A percentile compares a stretch with the other conserved stretches of the same genome.
These are phyloP conservation scores for Aureobasidium vineae DNA, from an alignment of 2,329 filamentous ascomycete species.

Conservation along the genomic window DNA sequence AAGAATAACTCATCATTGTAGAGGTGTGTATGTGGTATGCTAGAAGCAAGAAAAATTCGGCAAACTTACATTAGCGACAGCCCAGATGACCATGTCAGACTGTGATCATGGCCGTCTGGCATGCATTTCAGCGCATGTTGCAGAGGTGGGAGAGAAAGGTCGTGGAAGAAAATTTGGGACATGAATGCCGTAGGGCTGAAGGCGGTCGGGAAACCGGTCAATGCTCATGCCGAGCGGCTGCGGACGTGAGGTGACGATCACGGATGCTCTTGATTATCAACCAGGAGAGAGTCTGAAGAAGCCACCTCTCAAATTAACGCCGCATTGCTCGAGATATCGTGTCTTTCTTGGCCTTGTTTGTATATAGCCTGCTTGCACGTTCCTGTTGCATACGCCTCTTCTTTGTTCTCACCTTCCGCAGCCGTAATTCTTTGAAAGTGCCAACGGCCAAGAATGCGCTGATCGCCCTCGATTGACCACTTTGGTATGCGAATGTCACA, in stretches of 20 bases:
- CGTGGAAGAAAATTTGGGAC: slow-evolving; percentile 20
- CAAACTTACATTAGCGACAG: slow-evolving; percentile 23
- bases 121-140: slow-evolving; percentile 10
- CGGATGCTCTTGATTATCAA: slow-evolving; percentile 22
- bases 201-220: slow-evolving; percentile 15
- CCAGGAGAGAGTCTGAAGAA: slow-evolving; percentile 12
- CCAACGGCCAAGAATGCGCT: slow-evolving; percentile 21
- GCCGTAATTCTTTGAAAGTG: slow-evolving; percentile 14
- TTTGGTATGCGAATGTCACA: neutral
- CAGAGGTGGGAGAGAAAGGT: slow-evolving; percentile 5
- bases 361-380: neutral
- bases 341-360: neutral
- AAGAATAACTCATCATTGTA: slow-evolving; percentile 40
- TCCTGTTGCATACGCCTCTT: neutral
- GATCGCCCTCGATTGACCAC: slow-evolving; percentile 13
- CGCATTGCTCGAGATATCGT: neutral
- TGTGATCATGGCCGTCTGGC: neutral
- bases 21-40: slow-evolving; percentile 1
- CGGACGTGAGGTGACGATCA: neutral
- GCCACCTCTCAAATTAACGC: slow-evolving; percentile 21
- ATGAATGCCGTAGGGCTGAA: slow-evolving; percentile 10
- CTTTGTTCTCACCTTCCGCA: slow-evolving; percentile 15
- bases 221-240: neutral
- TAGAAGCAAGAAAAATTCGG: neutral
- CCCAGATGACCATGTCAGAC: neutral